These are phyloP conservation scores for Cucumis hystrix DNA, from an alignment of 306 rosid genomes.

Conservation along the genomic window DNA sequence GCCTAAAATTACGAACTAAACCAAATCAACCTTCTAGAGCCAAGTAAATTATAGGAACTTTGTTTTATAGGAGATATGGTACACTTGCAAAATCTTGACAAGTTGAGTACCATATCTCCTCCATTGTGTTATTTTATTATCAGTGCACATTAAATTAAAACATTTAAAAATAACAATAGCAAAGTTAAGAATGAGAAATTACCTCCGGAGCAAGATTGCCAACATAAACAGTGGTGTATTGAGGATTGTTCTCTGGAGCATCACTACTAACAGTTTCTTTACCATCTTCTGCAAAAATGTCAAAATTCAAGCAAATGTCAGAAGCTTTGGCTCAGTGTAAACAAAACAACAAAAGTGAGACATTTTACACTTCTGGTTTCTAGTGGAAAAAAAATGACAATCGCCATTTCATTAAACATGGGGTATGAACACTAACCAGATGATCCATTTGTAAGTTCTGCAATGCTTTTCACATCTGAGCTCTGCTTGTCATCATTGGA, in stretches of 20 bases:
- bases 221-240: conserved; percentile 89
- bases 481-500: conserved; percentile 67
- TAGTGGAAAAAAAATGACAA: background rate
- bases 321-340: background rate
- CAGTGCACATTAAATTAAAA: background rate
- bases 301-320: background rate
- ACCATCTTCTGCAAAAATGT: conserved; percentile 69
- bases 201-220: conserved; percentile 95
- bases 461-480: conserved; percentile 69
- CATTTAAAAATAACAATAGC: background rate
- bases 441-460: conserved; percentile 81
- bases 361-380: background rate
- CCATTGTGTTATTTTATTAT: background rate
- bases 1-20: background rate
- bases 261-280: conserved; percentile 62
- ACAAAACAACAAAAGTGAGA: background rate
- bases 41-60: background rate
- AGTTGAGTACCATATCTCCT: background rate
- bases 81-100: background rate
- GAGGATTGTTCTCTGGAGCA: conserved; percentile 91
- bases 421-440: conserved; percentile 37
- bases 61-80: background rate
- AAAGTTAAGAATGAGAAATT: background rate
- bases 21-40: background rate
- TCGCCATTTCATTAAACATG: background rate